Evolutionary conservation across 108 stramenopile species (phyloP), one percentile per base, ranked within the genome.

Genomic region (Bacterosira constricta): DNA sequence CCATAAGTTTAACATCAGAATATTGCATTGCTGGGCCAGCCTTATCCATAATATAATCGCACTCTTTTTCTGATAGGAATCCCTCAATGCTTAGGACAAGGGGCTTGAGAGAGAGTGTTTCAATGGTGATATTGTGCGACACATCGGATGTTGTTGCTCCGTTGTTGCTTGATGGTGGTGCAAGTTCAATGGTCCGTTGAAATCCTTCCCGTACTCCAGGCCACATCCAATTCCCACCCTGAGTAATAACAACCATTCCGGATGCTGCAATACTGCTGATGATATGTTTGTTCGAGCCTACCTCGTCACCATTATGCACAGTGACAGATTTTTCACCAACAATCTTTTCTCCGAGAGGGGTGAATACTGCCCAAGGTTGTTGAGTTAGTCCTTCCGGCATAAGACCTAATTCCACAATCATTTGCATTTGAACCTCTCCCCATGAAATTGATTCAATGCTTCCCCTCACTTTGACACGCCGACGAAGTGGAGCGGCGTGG

Each of bases 1-100:
- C 96, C 88, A 89, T 94, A 8, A 96, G 79, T 0, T 71, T 71
- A 31, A 95, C 96, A 17, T 61, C 76, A 2, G 89, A 90, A 35
- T 94, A 90, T 31, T 75, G 49, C 84, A 96, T 87, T 51, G 45
- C 42, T 15, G 92, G 92, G 30, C 39, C 75, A 13, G 92, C 89
- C 37, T 44, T 66, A 25, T 79, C 45, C 36, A 84, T 67, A 71
- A 95, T 93, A 57, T 90, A 82, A 35, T 89, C 73, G 66, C 92
- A 92, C 58, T 96, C 96, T 0, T 92, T 75, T 0, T 85, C 62
- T 4, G 77, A 44, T 18, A 96, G 60, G 63, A 95, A 95, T 47
- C 90, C 84, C 36, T 85, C 58, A 0, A 92, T 85, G 52, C 83
- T 73, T 15, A 93, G 57, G 25, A 92, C 87, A 9, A 89, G 78